Base-by-base conservation (phyloP, 768 basidiomycete genomes). In the Gelatoporia subvermispora region DNA sequence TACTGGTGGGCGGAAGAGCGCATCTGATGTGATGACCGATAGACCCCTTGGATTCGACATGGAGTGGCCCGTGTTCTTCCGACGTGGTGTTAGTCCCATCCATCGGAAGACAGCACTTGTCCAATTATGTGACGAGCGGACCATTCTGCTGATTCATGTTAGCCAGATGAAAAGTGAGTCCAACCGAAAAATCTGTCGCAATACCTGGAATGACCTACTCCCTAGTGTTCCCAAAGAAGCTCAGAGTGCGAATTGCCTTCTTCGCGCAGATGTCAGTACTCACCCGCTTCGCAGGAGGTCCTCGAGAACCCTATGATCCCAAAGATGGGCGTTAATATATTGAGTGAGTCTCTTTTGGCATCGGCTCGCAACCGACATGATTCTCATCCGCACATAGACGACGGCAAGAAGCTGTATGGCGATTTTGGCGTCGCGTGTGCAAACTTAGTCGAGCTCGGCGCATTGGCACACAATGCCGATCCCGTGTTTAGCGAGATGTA, bases 31-130 rank as follows among this genome's bases (percentile, higher is more conserved):
- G 13, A 5, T 31, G 5, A 15, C 36, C 8, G 25, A 20, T 37
- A 77, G 75, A 2, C 71, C 77, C 8, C 38, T 78, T 9, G 77
- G 78, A 7, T 75, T 78, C 23, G 77, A 78, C 59, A 63, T 78
- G 36, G 77, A 78, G 55, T 78, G 77, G 77, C 61, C 65, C 15
- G 66, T 74, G 17, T 55, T 58, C 39, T 68, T 63, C 45, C 53
- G 61, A n/a, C 60, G 59, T 3, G 58, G 64, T 25, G 60, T 31
- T 18, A 17, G 17, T 3, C 31, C 21, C 8, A 50, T 59, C 28
- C 68, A 69, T 46, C 61, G 68, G 42, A 62, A 65, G 25, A 70
- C 72, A 2, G 73, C 77, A 0, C 60, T 76, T 2, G 69, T 78
- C 1, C 77, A 79, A 54, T 43, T 79, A 0, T 71, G 68, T 35